A percentile compares a stretch with the other conserved stretches of the same genome.
Conservation (phyloP, 129 eudicot species). For the Helichrysum umbraculigerum region DNA sequence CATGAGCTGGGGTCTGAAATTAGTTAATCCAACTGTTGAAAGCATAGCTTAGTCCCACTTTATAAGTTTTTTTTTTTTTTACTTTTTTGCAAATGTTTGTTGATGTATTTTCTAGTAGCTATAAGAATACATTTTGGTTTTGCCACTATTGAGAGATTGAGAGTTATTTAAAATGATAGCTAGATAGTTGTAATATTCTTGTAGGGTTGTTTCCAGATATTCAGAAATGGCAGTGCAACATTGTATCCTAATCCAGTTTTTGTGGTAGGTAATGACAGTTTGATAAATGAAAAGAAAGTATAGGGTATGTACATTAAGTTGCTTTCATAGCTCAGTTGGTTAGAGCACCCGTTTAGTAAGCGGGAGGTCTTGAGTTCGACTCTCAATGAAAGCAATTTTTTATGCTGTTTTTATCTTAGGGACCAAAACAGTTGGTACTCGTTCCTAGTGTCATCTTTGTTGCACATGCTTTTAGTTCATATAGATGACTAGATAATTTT, state of each 20-base stretch:
- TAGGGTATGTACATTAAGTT: not conserved
- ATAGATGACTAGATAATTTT: not conserved
- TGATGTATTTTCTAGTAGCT: constrained; percentile 26
- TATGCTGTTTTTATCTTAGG: not conserved
- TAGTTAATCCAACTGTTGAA: constrained; percentile 39
- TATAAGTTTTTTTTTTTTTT: not conserved
- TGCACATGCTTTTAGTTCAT: not conserved
- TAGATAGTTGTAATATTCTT: constrained; percentile 15
- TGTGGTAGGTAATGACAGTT: constrained; percentile 13
- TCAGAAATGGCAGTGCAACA: not conserved
- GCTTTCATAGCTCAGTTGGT: constrained; percentile 65
- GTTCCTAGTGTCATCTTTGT: not conserved
- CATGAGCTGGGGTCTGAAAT: constrained; percentile 79
- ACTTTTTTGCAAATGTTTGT: not conserved
- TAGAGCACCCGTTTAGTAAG: constrained; percentile 81
- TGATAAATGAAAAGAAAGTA: not conserved
- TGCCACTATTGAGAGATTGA: constrained; percentile 1
- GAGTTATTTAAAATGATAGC: constrained; percentile 16
- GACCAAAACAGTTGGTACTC: not conserved
- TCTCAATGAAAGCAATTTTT: constrained; percentile 57
- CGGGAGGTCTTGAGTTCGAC: constrained; percentile 99
- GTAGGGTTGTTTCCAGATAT: not conserved
- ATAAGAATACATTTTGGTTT: constrained; percentile 13
- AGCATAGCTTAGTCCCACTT: constrained; percentile 21
- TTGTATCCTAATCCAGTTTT: constrained; percentile 4